These are phyloP conservation scores for Canavalia ensiformis DNA, from an alignment of 306 rosid genomes.

Conservation along the genomic window DNA sequence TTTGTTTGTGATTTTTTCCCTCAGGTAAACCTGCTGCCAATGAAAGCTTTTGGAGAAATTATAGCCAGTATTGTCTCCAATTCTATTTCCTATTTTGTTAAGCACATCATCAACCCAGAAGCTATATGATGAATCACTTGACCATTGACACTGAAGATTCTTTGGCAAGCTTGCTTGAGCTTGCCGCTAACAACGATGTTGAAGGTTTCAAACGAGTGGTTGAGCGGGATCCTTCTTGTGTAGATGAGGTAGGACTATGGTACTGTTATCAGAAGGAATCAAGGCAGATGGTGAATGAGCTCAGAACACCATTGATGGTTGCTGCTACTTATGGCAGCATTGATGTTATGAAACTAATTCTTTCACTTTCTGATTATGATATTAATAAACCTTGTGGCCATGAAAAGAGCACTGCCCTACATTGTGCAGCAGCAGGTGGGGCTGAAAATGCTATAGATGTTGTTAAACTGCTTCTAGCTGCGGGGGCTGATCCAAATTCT, in stretches of 20 bases:
- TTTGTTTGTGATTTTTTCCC: not conserved
- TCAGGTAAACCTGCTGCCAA: constrained; percentile 49
- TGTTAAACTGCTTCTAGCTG: constrained; percentile 68
- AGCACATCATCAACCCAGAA: constrained; percentile 28
- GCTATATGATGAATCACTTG: constrained; percentile 65
- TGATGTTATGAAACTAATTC: constrained; percentile 65
- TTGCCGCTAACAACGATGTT: constrained; percentile 71
- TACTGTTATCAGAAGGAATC: constrained; percentile 71
- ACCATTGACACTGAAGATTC: constrained; percentile 68
- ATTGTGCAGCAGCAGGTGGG: constrained; percentile 84
- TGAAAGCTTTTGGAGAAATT: constrained; percentile 58
- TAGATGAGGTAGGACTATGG: constrained; percentile 76
- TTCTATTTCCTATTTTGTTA: constrained; percentile 33
- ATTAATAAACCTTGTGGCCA: constrained; percentile 58
- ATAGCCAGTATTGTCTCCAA: constrained; percentile 24
- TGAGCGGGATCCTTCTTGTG: constrained; percentile 65
- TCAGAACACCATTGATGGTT: constrained; percentile 76
- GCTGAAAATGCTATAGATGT: constrained; percentile 66
- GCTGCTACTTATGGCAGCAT: constrained; percentile 83
- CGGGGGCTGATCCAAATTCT: constrained; percentile 71
- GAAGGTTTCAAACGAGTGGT: constrained; percentile 66
- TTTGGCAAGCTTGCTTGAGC: constrained; percentile 71
- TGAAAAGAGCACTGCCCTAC: constrained; percentile 78
- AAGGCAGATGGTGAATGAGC: constrained; percentile 72
- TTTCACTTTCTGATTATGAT: constrained; percentile 59